phyloP scores from a whole-genome alignment of 371 early-diverging fungal genomes.

The Mucor indicus region DNA sequence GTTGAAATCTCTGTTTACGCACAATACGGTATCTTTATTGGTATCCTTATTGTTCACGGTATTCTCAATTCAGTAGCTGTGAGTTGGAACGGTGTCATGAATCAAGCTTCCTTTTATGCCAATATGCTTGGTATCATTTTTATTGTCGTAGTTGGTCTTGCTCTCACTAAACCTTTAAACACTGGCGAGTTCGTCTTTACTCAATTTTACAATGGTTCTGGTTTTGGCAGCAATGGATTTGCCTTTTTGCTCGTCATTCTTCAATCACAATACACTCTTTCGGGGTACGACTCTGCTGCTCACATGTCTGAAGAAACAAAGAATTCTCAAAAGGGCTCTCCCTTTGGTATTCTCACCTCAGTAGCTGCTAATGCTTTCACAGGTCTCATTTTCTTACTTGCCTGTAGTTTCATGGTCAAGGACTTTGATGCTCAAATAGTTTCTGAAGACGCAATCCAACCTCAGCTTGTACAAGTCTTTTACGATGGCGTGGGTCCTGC shows the following conservation, averaged over 20 bases:
- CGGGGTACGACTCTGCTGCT: conserved; percentile 71
- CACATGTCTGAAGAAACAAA: conserved; percentile 78
- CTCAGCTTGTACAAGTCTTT: conserved; percentile 58
- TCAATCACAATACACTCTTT: conserved; percentile 63
- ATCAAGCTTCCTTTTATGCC: conserved; percentile 48
- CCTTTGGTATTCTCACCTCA: conserved; percentile 61
- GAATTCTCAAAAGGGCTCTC: conserved; percentile 53
- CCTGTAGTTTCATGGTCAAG: conserved; percentile 54
- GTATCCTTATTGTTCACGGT: conserved; percentile 44
- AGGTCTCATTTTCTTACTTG: conserved; percentile 57
- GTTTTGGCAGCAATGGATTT: conserved; percentile 45
- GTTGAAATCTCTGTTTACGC: conserved; percentile 37
- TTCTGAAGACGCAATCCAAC: conserved; percentile 46
- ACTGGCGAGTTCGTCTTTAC: conserved; percentile 40
- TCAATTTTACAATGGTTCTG: conserved; percentile 52
- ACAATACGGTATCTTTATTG: conserved; percentile 51
- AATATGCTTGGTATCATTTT: conserved; percentile 52
- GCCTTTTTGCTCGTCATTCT: conserved; percentile 57
- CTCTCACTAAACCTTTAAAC: conserved; percentile 38
- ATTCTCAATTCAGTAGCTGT: conserved; percentile 55
- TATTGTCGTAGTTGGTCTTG: conserved; percentile 52
- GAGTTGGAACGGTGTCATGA: conserved; percentile 46
- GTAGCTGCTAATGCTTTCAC: conserved; percentile 56
- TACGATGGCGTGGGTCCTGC: conserved; percentile 57
- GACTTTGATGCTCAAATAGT: conserved; percentile 44